Evolutionary conservation across 192 early-diverging fungal species (phyloP).

Genomic region (Backusella australiensis): DNA sequence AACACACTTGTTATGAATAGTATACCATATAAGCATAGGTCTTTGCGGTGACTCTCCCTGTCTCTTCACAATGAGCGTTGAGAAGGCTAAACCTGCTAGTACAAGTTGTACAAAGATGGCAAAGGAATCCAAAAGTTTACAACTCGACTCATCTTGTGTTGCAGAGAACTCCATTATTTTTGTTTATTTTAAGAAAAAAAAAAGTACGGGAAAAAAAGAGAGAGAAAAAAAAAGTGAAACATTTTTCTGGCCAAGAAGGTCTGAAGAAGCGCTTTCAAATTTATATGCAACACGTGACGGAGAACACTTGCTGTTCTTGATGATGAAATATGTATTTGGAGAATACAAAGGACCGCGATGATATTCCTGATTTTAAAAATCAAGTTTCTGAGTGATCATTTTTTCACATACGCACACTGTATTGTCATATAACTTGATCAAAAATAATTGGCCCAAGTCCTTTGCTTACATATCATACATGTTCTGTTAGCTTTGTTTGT

Average conservation of each 20-base stretch:
- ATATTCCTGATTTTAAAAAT: too few relatives aligned
- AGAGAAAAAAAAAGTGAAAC: neutral
- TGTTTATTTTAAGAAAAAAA: neutral
- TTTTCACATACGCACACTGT: too few relatives aligned
- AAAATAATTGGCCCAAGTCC: neutral
- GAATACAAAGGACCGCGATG: too few relatives aligned
- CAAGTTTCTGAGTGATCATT: too few relatives aligned
- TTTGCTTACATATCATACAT: neutral
- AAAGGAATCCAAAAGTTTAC: conserved; percentile 61
- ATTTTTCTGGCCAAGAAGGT: neutral
- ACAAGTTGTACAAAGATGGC: conserved; percentile 68
- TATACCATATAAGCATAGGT: conserved; percentile 62
- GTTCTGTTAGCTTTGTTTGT: neutral
- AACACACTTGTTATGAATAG: too few relatives aligned
- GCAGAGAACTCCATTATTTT: neutral
- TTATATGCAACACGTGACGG: neutral
- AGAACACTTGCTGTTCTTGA: neutral
- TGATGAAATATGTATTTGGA: too few relatives aligned
- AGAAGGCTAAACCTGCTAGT: conserved; percentile 68
- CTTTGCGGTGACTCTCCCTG: conserved; percentile 67
- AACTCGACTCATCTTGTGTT: conserved; percentile 21
- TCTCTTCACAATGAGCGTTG: conserved; percentile 73
- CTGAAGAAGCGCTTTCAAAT: too few relatives aligned
- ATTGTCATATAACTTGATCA: neutral
- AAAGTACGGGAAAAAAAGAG: neutral